These are phyloP conservation scores for Yarrowia osloensis DNA, from an alignment of 805 yeast genomes.

Conservation along the genomic window DNA sequence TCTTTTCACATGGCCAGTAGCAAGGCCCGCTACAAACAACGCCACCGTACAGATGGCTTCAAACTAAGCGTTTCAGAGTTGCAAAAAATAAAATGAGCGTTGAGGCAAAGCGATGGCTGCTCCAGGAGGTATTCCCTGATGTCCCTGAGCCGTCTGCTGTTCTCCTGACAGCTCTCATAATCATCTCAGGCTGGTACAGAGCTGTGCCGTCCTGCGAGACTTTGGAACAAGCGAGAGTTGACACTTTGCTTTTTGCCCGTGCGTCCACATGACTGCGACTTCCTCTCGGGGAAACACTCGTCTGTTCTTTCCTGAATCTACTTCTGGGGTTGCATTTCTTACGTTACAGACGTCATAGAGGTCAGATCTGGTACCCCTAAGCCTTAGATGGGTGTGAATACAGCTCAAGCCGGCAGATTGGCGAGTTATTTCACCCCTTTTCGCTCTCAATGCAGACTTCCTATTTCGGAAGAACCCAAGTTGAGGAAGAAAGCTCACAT, in stretches of 20 bases:
- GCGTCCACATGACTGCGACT: background rate
- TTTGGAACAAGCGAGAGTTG: background rate
- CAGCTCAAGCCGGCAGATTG: no score
- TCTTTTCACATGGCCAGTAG: background rate
- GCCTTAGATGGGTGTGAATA: no score
- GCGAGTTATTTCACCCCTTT: no score
- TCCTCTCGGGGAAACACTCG: background rate
- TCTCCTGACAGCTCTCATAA: background rate
- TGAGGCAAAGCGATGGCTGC: background rate
- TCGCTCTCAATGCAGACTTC: background rate
- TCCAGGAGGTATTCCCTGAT: background rate
- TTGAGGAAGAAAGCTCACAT: background rate
- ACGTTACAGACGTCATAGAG: no score
- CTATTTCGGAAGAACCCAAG: background rate
- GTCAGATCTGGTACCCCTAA: no score
- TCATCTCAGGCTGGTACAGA: background rate
- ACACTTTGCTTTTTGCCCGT: background rate
- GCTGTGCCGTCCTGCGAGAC: no score
- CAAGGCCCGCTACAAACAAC: background rate
- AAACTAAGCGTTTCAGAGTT: background rate
- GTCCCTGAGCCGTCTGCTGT: background rate
- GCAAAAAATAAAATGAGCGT: background rate
- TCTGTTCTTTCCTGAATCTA: background rate
- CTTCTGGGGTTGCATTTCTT: no score
- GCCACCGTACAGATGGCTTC: background rate